These are phyloP conservation scores for Gamarada debralockiae DNA, from an alignment of 495 filamentous ascomycete genomes.

Conservation along the genomic window DNA sequence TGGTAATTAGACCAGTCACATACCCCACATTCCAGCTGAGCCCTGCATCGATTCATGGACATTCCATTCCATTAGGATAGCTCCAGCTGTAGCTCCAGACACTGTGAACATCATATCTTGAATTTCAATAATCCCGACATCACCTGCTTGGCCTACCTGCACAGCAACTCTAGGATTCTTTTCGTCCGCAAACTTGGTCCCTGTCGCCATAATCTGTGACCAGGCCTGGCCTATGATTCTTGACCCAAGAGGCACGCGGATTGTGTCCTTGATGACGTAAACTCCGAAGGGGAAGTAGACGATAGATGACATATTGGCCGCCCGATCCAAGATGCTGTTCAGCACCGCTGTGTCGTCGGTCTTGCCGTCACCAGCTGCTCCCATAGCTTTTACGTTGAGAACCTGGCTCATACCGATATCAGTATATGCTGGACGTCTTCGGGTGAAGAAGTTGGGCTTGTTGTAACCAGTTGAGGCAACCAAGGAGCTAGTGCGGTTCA, in stretches of 20 bases:
- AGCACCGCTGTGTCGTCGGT: conserved; percentile 59
- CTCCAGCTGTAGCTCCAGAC: conserved; percentile 39
- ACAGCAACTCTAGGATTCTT: conserved; percentile 47
- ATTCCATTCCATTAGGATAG: conserved; percentile 36
- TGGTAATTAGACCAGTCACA: no score
- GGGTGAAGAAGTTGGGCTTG: no score
- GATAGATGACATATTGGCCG: no score
- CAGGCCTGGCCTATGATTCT: conserved; percentile 43
- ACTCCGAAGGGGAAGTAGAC: no score
- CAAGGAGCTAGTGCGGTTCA: no score
- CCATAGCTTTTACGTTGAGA: no score
- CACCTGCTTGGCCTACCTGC: conserved; percentile 45
- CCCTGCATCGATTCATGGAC: background rate
- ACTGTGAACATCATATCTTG: conserved; percentile 49
- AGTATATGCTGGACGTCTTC: no score
- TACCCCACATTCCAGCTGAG: conserved; percentile 25
- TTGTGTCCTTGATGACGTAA: conserved; percentile 40
- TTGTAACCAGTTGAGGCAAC: no score
- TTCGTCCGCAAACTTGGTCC: conserved; percentile 43
- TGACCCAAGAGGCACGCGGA: conserved; percentile 51
- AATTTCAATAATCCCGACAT: conserved; percentile 53
- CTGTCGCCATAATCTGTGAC: conserved; percentile 42
- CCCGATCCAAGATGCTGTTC: no score
- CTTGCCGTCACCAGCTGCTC: conserved; percentile 43
- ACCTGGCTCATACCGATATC: no score